A percentile compares a stretch with the other conserved stretches of the same genome.
Conservation (phyloP, 495 filamentous ascomycete species). For the Lasiosphaeria hispida region DNA sequence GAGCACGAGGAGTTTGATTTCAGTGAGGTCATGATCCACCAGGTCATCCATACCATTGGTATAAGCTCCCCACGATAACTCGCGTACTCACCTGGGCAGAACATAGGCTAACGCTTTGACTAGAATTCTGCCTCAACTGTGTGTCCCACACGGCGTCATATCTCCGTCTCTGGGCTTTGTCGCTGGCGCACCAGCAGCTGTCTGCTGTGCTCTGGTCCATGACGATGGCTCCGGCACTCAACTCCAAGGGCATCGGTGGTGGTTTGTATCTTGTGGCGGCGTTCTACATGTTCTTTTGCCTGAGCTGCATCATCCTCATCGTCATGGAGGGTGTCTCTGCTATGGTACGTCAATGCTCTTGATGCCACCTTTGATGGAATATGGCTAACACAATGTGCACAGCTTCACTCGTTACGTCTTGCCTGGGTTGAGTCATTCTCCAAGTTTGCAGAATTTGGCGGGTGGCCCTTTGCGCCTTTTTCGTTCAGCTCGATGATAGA, state of each 20-base stretch:
- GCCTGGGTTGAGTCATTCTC: slow-evolving; percentile 99
- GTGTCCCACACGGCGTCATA: slow-evolving; percentile 99
- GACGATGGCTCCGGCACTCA: slow-evolving; percentile 79
- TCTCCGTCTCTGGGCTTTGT: slow-evolving; percentile 96
- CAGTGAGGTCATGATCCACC: slow-evolving; percentile 94
- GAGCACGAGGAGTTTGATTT: slow-evolving; percentile 97
- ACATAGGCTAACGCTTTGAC: slow-evolving; percentile 2
- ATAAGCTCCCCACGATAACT: slow-evolving; percentile 42
- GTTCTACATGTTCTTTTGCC: slow-evolving; percentile 84
- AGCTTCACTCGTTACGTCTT: slow-evolving; percentile 85
- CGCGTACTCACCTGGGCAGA: slow-evolving; percentile 11
- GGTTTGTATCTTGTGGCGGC: slow-evolving; percentile 74
- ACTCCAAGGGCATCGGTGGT: slow-evolving; percentile 60
- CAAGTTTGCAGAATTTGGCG: slow-evolving; percentile 97
- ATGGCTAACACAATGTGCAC: background rate
- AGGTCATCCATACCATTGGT: slow-evolving; percentile 98
- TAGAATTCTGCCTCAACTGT: slow-evolving; percentile 98
- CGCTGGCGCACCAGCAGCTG: slow-evolving; percentile 95
- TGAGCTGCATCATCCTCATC: slow-evolving; percentile 73
- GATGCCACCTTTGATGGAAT: background rate
- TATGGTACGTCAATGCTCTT: slow-evolving; percentile 34
- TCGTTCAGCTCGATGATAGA: slow-evolving; percentile 85
- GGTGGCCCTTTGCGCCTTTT: slow-evolving; percentile 87
- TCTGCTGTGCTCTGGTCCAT: slow-evolving; percentile 95
- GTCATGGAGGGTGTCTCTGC: slow-evolving; percentile 53